Percentiles rank a stretch among this genome's conserved stretches.
Evolutionary conservation across 1,284 basidiomycete species (phyloP).

Genomic region (Exobasidium rhododendri): DNA sequence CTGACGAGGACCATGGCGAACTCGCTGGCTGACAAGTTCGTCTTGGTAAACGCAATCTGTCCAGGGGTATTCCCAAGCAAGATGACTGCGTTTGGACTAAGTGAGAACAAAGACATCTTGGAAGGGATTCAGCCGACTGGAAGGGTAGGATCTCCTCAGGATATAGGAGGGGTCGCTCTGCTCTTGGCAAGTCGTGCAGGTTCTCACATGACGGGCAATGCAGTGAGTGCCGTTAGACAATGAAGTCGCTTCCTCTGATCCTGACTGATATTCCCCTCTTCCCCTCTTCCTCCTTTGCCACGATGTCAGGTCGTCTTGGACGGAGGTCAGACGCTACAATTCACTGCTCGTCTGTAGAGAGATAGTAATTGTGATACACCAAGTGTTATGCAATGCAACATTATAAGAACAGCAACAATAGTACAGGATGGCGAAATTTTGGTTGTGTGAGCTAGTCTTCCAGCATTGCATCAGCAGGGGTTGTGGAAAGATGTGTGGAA

Average conservation of each 20-base stretch:
- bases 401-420: neutral
- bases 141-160: conserved; percentile 67
- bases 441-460: neutral
- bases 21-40: conserved; percentile 62
- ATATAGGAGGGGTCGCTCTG: conserved; percentile 71
- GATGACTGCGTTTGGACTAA: conserved; percentile 76
- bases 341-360: conserved; percentile 20
- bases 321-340: conserved; percentile 61
- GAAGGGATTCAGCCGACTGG: conserved; percentile 50
- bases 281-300: neutral
- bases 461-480: neutral
- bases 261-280: neutral
- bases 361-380: neutral
- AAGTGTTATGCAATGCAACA: no score
- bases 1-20: conserved; percentile 71
- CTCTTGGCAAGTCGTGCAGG: conserved; percentile 71
- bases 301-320: conserved; percentile 61
- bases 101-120: conserved; percentile 57
- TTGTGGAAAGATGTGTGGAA: neutral
- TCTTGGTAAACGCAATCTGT: conserved; percentile 73
- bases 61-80: conserved; percentile 74
- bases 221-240: conserved; percentile 55
- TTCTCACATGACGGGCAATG: conserved; percentile 69
- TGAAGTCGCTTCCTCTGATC: neutral
- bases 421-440: neutral